These are phyloP conservation scores for Ophiocordyceps unilateralis DNA, from an alignment of 2,329 filamentous ascomycete genomes.

Conservation along the genomic window DNA sequence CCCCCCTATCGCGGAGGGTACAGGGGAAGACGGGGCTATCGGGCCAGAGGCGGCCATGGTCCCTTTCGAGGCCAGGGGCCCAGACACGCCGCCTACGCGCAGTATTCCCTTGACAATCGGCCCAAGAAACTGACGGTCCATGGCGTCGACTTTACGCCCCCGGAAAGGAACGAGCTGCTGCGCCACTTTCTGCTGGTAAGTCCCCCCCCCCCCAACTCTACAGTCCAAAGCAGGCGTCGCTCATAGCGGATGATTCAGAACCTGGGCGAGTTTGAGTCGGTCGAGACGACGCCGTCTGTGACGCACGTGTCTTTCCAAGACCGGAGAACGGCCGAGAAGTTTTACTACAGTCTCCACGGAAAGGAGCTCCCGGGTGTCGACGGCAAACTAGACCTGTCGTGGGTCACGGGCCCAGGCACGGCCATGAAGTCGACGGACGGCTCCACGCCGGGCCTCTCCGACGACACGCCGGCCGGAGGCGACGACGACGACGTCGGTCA, in stretches of 20 bases:
- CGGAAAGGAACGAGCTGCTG: conserved; percentile 49
- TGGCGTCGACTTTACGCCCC: conserved; percentile 43
- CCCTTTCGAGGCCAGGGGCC: conserved; percentile 25
- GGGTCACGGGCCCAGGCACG: conserved; percentile 25
- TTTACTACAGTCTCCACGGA: conserved; percentile 39
- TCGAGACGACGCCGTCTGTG: conserved; percentile 27
- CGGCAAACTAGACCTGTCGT: conserved; percentile 46
- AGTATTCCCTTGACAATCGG: conserved; percentile 59
- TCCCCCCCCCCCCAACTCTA: conserved; percentile 1
- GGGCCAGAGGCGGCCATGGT: conserved; percentile 20
- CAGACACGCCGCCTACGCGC: conserved; percentile 37
- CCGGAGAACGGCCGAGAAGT: conserved; percentile 53
- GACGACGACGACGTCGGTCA: conserved; percentile 6
- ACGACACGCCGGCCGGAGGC: conserved; percentile 9
- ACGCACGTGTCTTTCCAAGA: conserved; percentile 48
- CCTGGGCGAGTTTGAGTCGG: conserved; percentile 43
- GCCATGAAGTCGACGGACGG: conserved; percentile 1
- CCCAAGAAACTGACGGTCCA: conserved; percentile 49
- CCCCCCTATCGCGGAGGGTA: conserved; percentile 19
- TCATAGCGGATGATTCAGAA: too few relatives aligned
- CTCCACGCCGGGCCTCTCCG: conserved; percentile 1
- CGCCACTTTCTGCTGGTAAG: conserved; percentile 54
- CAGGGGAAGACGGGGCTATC: conserved; percentile 15
- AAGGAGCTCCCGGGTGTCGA: conserved; percentile 43
- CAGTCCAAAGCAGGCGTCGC: too few relatives aligned